Percentiles rank a stretch among this genome's conserved stretches.
Conservation (phyloP, 371 early-diverging fungal species). For the Mucor racemosus region DNA sequence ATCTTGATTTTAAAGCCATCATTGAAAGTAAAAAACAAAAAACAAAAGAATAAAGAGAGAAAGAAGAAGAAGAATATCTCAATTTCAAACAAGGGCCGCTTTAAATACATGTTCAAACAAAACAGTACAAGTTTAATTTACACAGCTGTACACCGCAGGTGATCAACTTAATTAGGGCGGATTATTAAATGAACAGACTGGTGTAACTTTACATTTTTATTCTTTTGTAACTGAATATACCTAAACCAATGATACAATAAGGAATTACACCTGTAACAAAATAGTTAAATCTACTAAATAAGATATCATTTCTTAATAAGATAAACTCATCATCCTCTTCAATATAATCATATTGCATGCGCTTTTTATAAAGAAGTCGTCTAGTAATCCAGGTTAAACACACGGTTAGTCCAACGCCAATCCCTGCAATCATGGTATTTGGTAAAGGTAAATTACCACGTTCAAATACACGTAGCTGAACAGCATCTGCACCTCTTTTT, state of each 20-base stretch:
- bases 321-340: neutral
- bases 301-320: slow-evolving; percentile 12
- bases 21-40: neutral
- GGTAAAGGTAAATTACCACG: slow-evolving; percentile 12
- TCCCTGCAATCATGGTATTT: neutral
- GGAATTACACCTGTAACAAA: slow-evolving; percentile 6
- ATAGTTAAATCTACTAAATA: neutral
- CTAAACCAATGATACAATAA: slow-evolving; percentile 18
- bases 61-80: neutral
- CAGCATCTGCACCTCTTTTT: slow-evolving; percentile 7
- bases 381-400: neutral
- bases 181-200: neutral
- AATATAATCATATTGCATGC: slow-evolving; percentile 2
- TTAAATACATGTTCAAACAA: slow-evolving; percentile 6
- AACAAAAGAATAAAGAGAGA: neutral
- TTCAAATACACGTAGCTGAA: neutral
- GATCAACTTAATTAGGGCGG: slow-evolving; percentile 4
- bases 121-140: slow-evolving; percentile 9
- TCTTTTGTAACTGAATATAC: slow-evolving; percentile 4
- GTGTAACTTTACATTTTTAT: slow-evolving; percentile 5
- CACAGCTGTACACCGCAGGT: slow-evolving; percentile 14
- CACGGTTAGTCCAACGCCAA: neutral
- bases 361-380: neutral
- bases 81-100: neutral
- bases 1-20: slow-evolving; percentile 30